Base-by-base conservation (phyloP, 2,329 filamentous ascomycete genomes). In the Zymoseptoria brevis region DNA sequence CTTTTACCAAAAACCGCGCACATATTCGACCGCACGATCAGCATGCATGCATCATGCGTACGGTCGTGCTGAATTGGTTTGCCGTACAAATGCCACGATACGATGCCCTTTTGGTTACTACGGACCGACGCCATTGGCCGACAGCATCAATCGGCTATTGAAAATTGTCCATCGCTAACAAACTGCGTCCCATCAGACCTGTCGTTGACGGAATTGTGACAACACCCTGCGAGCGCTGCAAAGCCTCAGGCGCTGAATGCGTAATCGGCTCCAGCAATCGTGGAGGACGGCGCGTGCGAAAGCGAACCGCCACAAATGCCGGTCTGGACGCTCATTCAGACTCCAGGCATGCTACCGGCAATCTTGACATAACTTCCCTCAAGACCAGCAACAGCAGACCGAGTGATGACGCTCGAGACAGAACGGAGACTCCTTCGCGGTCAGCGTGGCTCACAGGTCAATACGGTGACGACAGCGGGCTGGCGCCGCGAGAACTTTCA, bases 201-300 rank as follows among this genome's bases (percentile, higher is more conserved):
- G 77, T 67, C 68, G 72, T 68, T 74, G 80, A 76, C 73, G 80
- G 71, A 71, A 75, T 73, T 71, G 79, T 68, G 71, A 78, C 69
- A 68, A 79, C 75, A 26, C 83, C 83, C 24, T 85, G 83, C 64
- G 77, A 81, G 55, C 75, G 83, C 57, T 85, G 83, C 71, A 78
- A 81, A 62, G 78, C 79, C 64, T 81, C 84, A 62, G 75, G 77
- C 58, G 80, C 81, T 56, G 81, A 84, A 61, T 85, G 83, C 68
- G 77, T 85, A 9, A 76, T 85, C 19, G 82, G 81, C 7, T 79
- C 80, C 51, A 83, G 81, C 53, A 84, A 61, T 45, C 56, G 59
- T 57, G 83, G 83, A 52, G 83, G 83, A 13, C 77, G 81, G 57
- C 77, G 83, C 53, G 78, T 84, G 59, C 79, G 82, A 56, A 83